These are phyloP conservation scores for Aspergillus amoenus DNA, from an alignment of 2,329 filamentous ascomycete genomes.

Conservation along the genomic window DNA sequence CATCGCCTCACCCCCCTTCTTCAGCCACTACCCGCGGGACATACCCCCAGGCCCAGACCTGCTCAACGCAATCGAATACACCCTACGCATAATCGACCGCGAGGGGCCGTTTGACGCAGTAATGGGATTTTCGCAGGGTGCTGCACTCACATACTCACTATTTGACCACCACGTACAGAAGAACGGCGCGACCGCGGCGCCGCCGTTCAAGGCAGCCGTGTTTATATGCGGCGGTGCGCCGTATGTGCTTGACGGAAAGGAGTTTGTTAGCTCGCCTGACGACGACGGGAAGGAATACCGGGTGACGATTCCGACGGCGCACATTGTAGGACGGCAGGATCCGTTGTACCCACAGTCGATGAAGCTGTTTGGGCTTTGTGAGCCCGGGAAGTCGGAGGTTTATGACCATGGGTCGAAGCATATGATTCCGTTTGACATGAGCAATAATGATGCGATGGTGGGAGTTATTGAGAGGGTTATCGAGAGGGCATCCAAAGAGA, in stretches of 20 bases:
- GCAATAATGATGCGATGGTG: slow-evolving; percentile 29
- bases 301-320: slow-evolving; percentile 38
- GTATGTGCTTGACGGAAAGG: slow-evolving; percentile 25
- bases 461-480: slow-evolving; percentile 27
- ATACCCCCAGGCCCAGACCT: slow-evolving; percentile 23
- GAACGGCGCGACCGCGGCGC: slow-evolving; percentile 13
- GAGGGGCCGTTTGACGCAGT: slow-evolving; percentile 34
- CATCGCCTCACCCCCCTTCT: slow-evolving; percentile 32
- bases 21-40: slow-evolving; percentile 29
- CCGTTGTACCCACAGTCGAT: slow-evolving; percentile 28
- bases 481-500: slow-evolving; percentile 18
- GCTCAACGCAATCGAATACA: slow-evolving; percentile 26
- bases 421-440: slow-evolving; percentile 33
- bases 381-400: slow-evolving; percentile 27
- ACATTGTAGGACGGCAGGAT: slow-evolving; percentile 41
- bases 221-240: slow-evolving; percentile 31
- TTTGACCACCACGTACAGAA: slow-evolving; percentile 24
- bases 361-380: slow-evolving; percentile 35
- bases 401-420: slow-evolving; percentile 40
- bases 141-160: slow-evolving; percentile 27
- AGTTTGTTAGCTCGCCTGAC: slow-evolving; percentile 10
- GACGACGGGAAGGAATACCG: slow-evolving; percentile 16
- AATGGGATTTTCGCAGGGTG: slow-evolving; percentile 35
- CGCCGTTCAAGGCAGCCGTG: slow-evolving; percentile 31
- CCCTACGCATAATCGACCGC: slow-evolving; percentile 17